These are phyloP conservation scores for Aureobasidium namibiae DNA, from an alignment of 2,329 filamentous ascomycete species.

Conservation along the genomic window DNA sequence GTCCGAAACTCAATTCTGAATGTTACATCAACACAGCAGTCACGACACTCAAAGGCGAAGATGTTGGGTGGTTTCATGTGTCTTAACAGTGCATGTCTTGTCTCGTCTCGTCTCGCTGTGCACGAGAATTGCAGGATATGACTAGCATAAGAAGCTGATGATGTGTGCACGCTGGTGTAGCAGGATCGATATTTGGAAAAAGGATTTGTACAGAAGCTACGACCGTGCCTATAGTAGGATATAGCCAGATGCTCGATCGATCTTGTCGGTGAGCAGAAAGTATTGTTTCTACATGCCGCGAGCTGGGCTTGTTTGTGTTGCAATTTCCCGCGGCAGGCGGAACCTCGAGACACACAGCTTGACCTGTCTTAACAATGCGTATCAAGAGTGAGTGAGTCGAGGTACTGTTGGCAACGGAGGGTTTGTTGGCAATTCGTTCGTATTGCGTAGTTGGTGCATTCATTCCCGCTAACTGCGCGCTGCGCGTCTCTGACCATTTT, in stretches of 20 bases:
- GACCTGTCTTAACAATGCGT: no score
- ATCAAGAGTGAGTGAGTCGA: neutral
- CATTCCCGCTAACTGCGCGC: neutral
- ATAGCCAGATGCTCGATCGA: neutral
- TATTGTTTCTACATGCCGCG: slow-evolving; percentile 2
- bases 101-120: no score
- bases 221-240: neutral
- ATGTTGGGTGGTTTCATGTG: neutral
- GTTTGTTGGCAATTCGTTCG: no score
- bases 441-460: no score
- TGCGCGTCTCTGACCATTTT: slow-evolving; percentile 7
- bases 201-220: neutral
- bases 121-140: neutral
- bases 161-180: neutral
- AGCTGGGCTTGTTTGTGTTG: slow-evolving; percentile 2
- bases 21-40: neutral
- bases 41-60: neutral
- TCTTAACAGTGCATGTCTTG: neutral
- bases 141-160: neutral
- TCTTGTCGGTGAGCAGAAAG: neutral
- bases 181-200: neutral
- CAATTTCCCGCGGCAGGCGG: neutral
- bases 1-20: no score
- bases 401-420: no score
- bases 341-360: neutral